A percentile compares a stretch with the other conserved stretches of the same genome.
These are phyloP conservation scores for Cyclotella cryptica DNA, from an alignment of 108 stramenopile species.

Conservation along the genomic window DNA sequence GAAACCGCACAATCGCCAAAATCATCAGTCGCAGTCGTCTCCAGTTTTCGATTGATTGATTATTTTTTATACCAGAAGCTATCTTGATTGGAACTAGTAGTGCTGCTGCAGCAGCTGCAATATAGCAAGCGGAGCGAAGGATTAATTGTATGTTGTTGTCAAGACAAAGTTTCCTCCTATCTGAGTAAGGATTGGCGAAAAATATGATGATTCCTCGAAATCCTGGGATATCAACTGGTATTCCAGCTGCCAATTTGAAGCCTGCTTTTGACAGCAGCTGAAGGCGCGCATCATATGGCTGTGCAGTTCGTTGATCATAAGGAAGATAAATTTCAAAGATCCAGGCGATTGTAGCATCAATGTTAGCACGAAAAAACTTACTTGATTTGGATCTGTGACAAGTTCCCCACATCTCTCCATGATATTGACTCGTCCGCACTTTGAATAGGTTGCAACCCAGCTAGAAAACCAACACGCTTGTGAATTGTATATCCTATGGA, in stretches of 20 bases:
- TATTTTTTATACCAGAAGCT: not conserved
- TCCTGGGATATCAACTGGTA: constrained; percentile 18
- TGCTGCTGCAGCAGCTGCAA: constrained; percentile 23
- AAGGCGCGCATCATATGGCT: constrained; percentile 32
- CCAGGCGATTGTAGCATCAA: not conserved
- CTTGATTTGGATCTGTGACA: constrained; percentile 22
- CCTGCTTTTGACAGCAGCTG: constrained; percentile 26
- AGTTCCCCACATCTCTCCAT: constrained; percentile 22
- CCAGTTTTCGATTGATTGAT: constrained; percentile 22
- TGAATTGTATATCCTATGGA: constrained; percentile 10
- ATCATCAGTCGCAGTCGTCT: constrained; percentile 14
- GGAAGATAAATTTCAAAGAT: not conserved
- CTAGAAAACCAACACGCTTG: not conserved
- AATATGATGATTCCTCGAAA: constrained; percentile 26
- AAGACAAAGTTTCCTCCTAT: constrained; percentile 4
- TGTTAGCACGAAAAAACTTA: not conserved
- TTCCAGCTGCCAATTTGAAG: constrained; percentile 17
- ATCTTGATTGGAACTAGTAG: constrained; percentile 10
- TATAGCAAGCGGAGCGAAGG: constrained; percentile 10
- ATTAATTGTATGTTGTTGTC: constrained; percentile 19
- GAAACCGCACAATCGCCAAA: constrained; percentile 16
- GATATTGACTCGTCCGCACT: not conserved
- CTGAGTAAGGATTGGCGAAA: constrained; percentile 24
- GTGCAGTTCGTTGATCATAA: not conserved
- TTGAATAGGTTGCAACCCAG: not conserved